Evolutionary conservation across 2,329 filamentous ascomycete species (phyloP).

Genomic region (Fonsecaea nubica): DNA sequence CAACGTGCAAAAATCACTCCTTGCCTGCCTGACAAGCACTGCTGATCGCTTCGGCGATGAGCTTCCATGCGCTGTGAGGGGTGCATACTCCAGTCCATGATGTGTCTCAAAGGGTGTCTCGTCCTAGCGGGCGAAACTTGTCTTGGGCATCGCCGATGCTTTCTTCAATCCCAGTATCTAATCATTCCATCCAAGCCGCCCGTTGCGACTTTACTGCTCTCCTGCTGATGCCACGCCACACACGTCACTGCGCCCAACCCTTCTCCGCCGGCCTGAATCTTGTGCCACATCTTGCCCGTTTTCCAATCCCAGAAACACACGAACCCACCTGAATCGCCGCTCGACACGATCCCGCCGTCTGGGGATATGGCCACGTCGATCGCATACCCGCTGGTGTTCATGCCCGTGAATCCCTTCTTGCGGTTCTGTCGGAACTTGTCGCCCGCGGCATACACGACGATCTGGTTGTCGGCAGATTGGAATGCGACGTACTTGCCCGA

Average conservation of each 20-base stretch:
- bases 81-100: background rate
- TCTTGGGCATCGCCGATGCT: background rate
- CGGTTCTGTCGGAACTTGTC: constrained; percentile 97
- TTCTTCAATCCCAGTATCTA: constrained; percentile 82
- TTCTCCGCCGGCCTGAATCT: constrained; percentile 73
- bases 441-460: constrained; percentile 90
- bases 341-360: constrained; percentile 88
- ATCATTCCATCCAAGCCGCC: constrained; percentile 88
- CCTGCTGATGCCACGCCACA: constrained; percentile 95
- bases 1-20: too few species aligned
- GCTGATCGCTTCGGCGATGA: background rate
- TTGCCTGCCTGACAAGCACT: background rate
- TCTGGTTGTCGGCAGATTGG: constrained; percentile 93
- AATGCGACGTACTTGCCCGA: constrained; percentile 93
- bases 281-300: constrained; percentile 98
- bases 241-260: constrained; percentile 71
- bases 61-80: background rate
- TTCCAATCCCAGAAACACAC: constrained; percentile 99
- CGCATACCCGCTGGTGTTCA: constrained; percentile 93
- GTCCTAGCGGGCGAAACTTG: background rate
- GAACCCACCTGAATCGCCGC: constrained; percentile 85
- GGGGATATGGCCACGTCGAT: constrained; percentile 88
- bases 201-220: constrained; percentile 90
- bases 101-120: background rate
- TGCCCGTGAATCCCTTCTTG: constrained; percentile 94